Evolutionary conservation across 2,329 filamentous ascomycete species (phyloP).

Genomic region (Colletotrichum sp.): DNA sequence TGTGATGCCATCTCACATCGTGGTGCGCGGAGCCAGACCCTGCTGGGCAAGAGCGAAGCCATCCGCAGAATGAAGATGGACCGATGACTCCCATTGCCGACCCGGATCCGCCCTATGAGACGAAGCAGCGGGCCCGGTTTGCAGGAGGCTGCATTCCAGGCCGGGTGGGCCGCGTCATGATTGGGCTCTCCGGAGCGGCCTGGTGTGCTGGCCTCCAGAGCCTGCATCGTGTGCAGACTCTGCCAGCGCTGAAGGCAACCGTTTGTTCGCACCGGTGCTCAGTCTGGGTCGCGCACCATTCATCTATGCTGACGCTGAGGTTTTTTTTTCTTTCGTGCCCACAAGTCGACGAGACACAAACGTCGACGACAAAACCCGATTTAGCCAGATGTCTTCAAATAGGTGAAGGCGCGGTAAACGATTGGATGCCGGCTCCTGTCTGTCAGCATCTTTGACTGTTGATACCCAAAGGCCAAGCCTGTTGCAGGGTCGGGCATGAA

Average conservation of each 20-base stretch:
- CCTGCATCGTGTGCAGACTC: constrained; percentile 1
- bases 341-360: not conserved
- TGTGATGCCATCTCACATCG: constrained; percentile 20
- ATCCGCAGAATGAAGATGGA: not conserved
- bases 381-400: not conserved
- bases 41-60: not conserved
- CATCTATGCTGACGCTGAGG: not conserved
- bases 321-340: not conserved
- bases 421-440: constrained; percentile 6
- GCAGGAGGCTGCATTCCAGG: constrained; percentile 30
- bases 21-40: not conserved
- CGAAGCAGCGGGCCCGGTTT: constrained; percentile 19
- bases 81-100: constrained; percentile 27
- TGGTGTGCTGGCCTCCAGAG: constrained; percentile 23
- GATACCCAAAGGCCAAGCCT: constrained; percentile 23
- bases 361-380: not conserved
- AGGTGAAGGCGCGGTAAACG: not conserved
- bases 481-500: constrained; percentile 16
- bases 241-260: not conserved
- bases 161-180: constrained; percentile 27
- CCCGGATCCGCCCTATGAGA: constrained; percentile 27
- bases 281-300: not conserved
- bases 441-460: constrained; percentile 8
- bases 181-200: constrained; percentile 16
- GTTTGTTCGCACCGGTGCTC: not conserved